Conservation (phyloP, 176 grass and related monocot genomes). For the Aegilops speltoides region DNA sequence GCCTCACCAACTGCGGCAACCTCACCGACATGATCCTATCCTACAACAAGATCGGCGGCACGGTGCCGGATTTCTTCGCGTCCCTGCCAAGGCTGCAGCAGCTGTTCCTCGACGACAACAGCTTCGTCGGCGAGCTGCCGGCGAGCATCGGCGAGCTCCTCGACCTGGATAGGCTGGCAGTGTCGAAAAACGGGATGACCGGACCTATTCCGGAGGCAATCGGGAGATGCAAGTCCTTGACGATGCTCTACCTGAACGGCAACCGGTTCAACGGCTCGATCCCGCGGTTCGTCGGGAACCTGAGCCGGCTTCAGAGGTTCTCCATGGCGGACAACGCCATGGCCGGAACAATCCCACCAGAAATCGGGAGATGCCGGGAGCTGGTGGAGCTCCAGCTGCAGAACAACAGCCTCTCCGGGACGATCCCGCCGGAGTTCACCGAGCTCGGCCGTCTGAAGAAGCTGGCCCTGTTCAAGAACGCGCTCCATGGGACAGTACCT, state of each 20-base stretch:
- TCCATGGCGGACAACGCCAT: conserved; percentile 31
- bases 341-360: conserved; percentile 30
- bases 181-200: conserved; percentile 34
- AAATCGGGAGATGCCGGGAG: conserved; percentile 36
- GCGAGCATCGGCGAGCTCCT: conserved; percentile 31
- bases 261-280: conserved; percentile 48
- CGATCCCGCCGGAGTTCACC: conserved; percentile 39
- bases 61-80: conserved; percentile 45
- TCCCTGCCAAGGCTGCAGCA: conserved; percentile 21
- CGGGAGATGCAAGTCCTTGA: conserved; percentile 36
- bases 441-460: conserved; percentile 22
- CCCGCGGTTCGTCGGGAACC: conserved; percentile 28
- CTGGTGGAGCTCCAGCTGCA: conserved; percentile 52
- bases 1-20: conserved; percentile 57
- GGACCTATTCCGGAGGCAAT: conserved; percentile 40
- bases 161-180: conserved; percentile 24
- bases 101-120: conserved; percentile 52
- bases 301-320: conserved; percentile 38
- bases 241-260: conserved; percentile 22
- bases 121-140: conserved; percentile 46
- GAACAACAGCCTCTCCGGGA: conserved; percentile 44
- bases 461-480: conserved; percentile 47
- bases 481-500: conserved; percentile 40
- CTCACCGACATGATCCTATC: conserved; percentile 40
- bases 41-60: conserved; percentile 37